Evolutionary conservation across 2,329 filamentous ascomycete species (phyloP).

Genomic region (Pseudocercospora musae): DNA sequence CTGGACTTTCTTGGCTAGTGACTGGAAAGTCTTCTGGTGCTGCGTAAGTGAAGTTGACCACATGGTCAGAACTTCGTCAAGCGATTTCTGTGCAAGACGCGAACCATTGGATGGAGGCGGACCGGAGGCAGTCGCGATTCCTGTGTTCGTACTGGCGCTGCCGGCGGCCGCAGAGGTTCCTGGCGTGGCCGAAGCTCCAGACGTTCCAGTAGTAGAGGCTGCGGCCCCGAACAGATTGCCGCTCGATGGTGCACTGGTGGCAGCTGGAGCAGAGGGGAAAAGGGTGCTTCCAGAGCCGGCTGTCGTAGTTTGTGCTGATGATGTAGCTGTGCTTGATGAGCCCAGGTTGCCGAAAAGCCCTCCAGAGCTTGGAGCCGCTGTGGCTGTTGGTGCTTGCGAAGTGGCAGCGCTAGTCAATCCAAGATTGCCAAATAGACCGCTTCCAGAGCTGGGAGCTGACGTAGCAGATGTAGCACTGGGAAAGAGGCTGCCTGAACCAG

Average conservation of each 20-base stretch:
- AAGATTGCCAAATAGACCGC: conserved; percentile 7
- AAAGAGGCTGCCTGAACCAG: neutral
- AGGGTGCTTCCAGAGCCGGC: neutral
- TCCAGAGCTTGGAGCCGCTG: conserved; percentile 2
- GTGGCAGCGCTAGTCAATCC: neutral
- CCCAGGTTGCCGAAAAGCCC: conserved; percentile 9
- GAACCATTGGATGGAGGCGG: conserved; percentile 77
- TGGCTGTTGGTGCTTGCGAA: neutral
- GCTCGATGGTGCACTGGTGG: conserved; percentile 4
- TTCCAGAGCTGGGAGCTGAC: conserved; percentile 1
- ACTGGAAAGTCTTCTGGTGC: conserved; percentile 95
- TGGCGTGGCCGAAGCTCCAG: conserved; percentile 4
- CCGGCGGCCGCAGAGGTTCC: neutral
- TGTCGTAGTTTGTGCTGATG: neutral
- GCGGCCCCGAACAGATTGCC: conserved; percentile 4
- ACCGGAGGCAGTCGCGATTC: conserved; percentile 57
- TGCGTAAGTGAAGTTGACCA: conserved; percentile 95
- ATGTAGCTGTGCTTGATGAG: neutral
- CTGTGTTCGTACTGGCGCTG: neutral
- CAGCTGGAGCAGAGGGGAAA: neutral
- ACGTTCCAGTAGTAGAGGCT: neutral
- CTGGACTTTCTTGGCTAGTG: conserved; percentile 81
- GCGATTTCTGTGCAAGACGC: conserved; percentile 94
- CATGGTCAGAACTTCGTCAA: conserved; percentile 96
- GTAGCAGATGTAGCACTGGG: conserved; percentile 2